Conservation (phyloP, 179 eudicot genomes). For the Beta macrorhiza region DNA sequence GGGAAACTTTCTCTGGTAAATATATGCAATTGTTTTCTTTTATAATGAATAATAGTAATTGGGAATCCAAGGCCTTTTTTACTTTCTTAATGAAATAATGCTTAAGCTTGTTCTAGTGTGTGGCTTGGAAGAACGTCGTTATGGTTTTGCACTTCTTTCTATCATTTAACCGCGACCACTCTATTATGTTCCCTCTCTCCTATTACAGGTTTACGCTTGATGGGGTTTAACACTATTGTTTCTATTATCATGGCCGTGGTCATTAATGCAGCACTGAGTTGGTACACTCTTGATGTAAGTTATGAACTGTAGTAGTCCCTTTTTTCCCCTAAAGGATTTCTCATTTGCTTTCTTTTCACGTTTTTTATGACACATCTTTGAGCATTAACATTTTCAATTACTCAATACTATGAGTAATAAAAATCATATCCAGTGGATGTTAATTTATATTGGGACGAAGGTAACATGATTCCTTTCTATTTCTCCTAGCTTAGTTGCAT, state of each 20-base stretch:
- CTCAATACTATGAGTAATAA: too few relatives aligned
- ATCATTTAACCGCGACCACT: background rate
- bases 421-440: too few relatives aligned
- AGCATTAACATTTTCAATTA: too few relatives aligned
- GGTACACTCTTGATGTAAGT: slow-evolving; percentile 69
- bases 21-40: background rate
- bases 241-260: slow-evolving; percentile 44
- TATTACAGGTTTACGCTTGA: slow-evolving; percentile 43
- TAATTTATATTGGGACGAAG: too few relatives aligned
- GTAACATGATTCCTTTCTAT: background rate
- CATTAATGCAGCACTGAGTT: slow-evolving; percentile 51
- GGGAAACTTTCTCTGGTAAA: slow-evolving; percentile 69
- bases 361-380: too few relatives aligned
- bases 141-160: background rate
- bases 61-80: background rate
- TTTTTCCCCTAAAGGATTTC: too few relatives aligned
- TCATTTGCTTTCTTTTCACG: too few relatives aligned
- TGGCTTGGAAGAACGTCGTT: background rate
- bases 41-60: too few relatives aligned
- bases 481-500: background rate
- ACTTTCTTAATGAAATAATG: background rate
- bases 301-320: too few relatives aligned
- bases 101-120: background rate
- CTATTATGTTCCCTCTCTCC: too few relatives aligned
- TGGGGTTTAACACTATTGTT: slow-evolving; percentile 54